phyloP scores from a whole-genome alignment of 1,284 basidiomycete species.

The Anthracocystis panici-leucophaei region DNA sequence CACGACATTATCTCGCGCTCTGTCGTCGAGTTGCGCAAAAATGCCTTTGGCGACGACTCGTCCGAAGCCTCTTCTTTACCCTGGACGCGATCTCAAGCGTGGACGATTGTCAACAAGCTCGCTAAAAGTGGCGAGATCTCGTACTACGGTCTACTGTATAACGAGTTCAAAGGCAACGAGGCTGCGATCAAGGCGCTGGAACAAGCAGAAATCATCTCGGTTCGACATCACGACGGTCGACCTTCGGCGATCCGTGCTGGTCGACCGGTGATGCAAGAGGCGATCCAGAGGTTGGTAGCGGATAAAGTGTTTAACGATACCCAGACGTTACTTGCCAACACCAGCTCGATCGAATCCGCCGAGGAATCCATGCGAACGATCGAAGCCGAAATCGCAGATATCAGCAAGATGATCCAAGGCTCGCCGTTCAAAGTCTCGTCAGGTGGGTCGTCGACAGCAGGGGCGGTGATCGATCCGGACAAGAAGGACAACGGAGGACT shows the following conservation, averaged over 20 bases:
- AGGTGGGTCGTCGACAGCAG: constrained; percentile 24
- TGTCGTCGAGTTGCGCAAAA: constrained; percentile 87
- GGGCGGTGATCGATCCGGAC: constrained; percentile 20
- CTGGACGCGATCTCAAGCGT: constrained; percentile 90
- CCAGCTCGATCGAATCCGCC: constrained; percentile 75
- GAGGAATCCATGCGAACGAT: constrained; percentile 78
- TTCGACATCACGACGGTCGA: constrained; percentile 84
- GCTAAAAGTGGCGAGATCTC: constrained; percentile 80
- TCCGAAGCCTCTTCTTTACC: constrained; percentile 84
- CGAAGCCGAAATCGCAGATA: constrained; percentile 79
- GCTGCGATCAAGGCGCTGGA: constrained; percentile 84
- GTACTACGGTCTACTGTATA: constrained; percentile 84
- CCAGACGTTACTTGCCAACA: constrained; percentile 76
- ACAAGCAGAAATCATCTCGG: constrained; percentile 86
- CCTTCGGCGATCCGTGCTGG: constrained; percentile 87
- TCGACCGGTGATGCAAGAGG: constrained; percentile 87
- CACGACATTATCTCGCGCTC: constrained; percentile 75
- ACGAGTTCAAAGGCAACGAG: constrained; percentile 93
- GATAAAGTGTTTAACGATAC: constrained; percentile 84
- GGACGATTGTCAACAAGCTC: constrained; percentile 83
- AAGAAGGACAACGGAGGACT: constrained; percentile 12
- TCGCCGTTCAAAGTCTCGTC: constrained; percentile 68
- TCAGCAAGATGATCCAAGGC: constrained; percentile 56
- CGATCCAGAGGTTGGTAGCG: constrained; percentile 82
- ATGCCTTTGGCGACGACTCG: constrained; percentile 88